Evolutionary conservation across 345 rosid genomes (phyloP).

Genomic region (Gossypium turneri): DNA sequence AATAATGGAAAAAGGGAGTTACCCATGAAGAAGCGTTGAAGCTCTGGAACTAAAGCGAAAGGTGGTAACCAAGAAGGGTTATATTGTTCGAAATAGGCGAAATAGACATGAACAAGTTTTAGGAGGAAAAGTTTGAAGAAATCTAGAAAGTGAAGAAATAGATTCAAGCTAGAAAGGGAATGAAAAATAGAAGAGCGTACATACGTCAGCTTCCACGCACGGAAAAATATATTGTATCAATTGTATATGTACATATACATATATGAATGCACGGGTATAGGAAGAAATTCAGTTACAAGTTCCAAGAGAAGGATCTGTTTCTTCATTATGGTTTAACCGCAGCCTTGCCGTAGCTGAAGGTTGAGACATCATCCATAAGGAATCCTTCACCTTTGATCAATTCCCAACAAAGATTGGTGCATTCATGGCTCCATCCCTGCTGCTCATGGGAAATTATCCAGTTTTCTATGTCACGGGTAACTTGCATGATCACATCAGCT

Average conservation of each 20-base stretch:
- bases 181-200: background rate
- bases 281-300: background rate
- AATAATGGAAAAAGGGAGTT: background rate
- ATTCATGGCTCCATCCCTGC: background rate
- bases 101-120: too few species aligned
- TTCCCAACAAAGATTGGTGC: conserved; percentile 3
- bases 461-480: background rate
- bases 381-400: background rate
- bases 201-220: background rate
- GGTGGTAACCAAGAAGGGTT: background rate
- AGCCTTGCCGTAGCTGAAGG: background rate
- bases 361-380: background rate
- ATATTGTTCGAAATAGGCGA: too few species aligned
- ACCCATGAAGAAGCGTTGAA: background rate
- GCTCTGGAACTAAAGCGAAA: background rate
- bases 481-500: background rate
- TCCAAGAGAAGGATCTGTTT: background rate
- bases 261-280: too few species aligned
- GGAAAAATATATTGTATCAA: background rate
- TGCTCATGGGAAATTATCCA: background rate
- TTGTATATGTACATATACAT: background rate
- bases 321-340: background rate
- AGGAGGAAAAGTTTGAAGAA: background rate
- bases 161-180: background rate
- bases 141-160: background rate